Evolutionary conservation across 108 stramenopile genomes (phyloP), one percentile per base, ranked within the genome.

Genomic region (Cyclotella atomus): DNA sequence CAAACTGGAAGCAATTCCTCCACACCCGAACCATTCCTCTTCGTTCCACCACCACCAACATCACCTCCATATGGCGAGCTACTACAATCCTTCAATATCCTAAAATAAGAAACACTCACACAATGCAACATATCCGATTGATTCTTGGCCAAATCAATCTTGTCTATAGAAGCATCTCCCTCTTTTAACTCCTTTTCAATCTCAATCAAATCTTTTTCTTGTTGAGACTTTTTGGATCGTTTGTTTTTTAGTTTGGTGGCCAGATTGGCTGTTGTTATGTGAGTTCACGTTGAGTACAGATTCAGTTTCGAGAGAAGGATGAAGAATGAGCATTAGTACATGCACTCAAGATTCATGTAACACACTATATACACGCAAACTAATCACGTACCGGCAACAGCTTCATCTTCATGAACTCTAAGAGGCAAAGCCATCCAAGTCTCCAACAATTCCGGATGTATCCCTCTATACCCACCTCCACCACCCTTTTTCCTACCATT

Each of bases 81-180:
- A n/a, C n/a, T n/a, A 5, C 73, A 73, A 24, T 71, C 65, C 67
- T 96, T 96, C 49, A 95, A 73, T 49, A 92, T 83, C 10, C 92
- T 89, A 81, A 96, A 93, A 72, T 96, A 96, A 14, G 92, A 88
- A 35, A 94, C 55, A 23, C 83, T 89, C 19, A 96, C 87, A 38
- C 76, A 65, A 53, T 94, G 89, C 56, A 96, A 55, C 0, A 89
- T 87, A 49, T 94, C 91, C 1, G 90, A 85, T 61, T 92, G 91
- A 62, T 85, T 84, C 21, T 85, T 79, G 0, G 91, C 91, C 60
- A 92, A 68, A 2, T 88, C 65, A 15, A 89, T 77, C 53, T 91
- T 91, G 68, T 96, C 89, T 15, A 93, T 87, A 30, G 81, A 84
- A 9, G 91, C 91, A 19, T 89, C 88, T 9, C 91, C 88, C 64